A percentile compares a stretch with the other conserved stretches of the same genome.
These are phyloP conservation scores for Boletus edulis DNA, from an alignment of 768 basidiomycete species.

Conservation along the genomic window DNA sequence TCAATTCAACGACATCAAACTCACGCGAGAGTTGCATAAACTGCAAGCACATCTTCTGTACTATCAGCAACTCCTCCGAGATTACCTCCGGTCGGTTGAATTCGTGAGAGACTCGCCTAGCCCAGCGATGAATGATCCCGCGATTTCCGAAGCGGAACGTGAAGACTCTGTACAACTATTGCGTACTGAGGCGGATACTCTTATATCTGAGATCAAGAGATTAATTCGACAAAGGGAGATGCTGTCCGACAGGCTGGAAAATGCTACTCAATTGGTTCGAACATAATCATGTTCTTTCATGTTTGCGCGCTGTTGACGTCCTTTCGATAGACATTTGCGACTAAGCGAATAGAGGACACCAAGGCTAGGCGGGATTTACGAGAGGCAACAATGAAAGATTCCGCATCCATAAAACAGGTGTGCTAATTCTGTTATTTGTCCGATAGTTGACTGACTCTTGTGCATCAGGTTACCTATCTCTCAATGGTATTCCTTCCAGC, in stretches of 20 bases:
- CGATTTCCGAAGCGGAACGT: conserved; percentile 16
- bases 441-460: background rate
- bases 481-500: conserved; percentile 59
- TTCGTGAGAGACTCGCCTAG: conserved; percentile 51
- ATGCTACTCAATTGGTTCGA: conserved; percentile 26
- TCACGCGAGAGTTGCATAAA: conserved; percentile 52
- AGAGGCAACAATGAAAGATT: conserved; percentile 1
- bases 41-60: conserved; percentile 54
- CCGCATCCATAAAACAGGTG: conserved; percentile 21
- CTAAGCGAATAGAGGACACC: conserved; percentile 51
- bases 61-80: conserved; percentile 50
- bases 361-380: conserved; percentile 4
- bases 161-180: conserved; percentile 27
- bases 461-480: conserved; percentile 46
- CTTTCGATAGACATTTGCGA: conserved; percentile 47
- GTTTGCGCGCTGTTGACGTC: background rate
- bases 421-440: background rate
- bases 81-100: conserved; percentile 49
- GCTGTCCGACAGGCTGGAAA: conserved; percentile 22
- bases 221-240: conserved; percentile 33
- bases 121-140: conserved; percentile 40
- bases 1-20: conserved; percentile 40
- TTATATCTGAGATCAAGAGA: conserved; percentile 49
- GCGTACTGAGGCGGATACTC: conserved; percentile 41
- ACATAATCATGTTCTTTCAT: background rate